Conservation (phyloP, 75 land plant genomes). For the Cupressus sempervirens region DNA sequence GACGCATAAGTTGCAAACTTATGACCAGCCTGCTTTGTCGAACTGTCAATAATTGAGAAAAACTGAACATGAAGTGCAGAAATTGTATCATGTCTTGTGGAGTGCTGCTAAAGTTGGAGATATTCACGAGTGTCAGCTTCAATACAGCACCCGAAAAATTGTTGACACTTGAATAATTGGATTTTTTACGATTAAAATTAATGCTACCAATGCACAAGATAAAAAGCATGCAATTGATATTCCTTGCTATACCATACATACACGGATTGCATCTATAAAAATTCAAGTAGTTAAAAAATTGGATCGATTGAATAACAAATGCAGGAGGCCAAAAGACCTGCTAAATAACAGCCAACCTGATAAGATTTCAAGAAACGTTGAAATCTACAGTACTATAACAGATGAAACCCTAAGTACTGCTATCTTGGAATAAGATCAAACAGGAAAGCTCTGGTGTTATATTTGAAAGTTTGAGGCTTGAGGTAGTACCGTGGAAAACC, state of each 20-base stretch:
- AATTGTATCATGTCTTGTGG: background rate
- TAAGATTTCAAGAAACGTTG: conserved; percentile 11
- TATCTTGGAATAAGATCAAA: background rate
- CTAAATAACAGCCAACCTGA: conserved; percentile 8
- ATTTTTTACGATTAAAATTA: background rate
- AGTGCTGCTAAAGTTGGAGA: background rate
- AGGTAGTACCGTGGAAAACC: background rate
- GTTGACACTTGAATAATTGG: background rate
- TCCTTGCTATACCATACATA: background rate
- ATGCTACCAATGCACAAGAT: background rate
- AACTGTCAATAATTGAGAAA: background rate
- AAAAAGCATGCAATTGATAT: background rate
- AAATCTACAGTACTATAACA: conserved; percentile 7
- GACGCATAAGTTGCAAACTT: too few relatives aligned
- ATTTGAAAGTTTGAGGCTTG: background rate
- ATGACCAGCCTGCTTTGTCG: background rate
- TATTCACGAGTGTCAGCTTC: background rate
- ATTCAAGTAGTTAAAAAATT: conserved; percentile 7
- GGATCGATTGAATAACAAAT: conserved; percentile 14
- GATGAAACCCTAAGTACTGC: conserved; percentile 12
- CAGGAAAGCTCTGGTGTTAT: conserved; percentile 1
- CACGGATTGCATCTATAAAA: conserved; percentile 5
- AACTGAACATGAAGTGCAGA: background rate
- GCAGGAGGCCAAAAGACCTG: conserved; percentile 10
- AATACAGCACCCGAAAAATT: background rate